Evolutionary conservation across 305 asterid species (phyloP), one percentile per base, ranked within the genome.

Genomic region (Andrographis paniculata): DNA sequence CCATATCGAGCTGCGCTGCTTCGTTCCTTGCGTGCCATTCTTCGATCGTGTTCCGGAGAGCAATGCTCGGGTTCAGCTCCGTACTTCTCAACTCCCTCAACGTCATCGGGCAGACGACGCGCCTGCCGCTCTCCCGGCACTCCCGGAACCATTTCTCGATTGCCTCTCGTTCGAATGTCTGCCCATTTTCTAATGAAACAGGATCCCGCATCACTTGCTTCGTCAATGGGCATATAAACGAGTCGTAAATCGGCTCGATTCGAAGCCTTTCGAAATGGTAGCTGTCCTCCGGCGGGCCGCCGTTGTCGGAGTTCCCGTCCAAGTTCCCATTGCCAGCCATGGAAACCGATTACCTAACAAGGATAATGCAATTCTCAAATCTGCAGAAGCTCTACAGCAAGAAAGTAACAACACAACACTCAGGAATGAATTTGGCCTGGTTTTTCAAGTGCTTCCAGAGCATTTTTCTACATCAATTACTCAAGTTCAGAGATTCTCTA

Each of bases 1-100:
- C 94, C 87, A 79, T 77, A 62, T 91, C 99, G 10, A 91, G 73
- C 69, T 87, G 85, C 51, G 82, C 87, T 30, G 96, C 99, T 65
- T 80, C 96, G 20, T 87, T 87, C 68, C 99, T 81, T 0, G 96
- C 96, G 48, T 80, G 83, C 99, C 99, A 91, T 63, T 91, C 93
- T 66, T 79, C 96, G 9, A 91, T 91, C 0, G 99, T 81, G 70
- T 77, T 73, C 45, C 93, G 62, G 45, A 91, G 64, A 48, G 95
- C 95, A 54, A 91, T 83, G 49, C 99, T 80, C 15, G 99, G 89
- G 61, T 81, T 91, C 41, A 91, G 66, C 45, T 91, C 96, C 0
- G 68, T 65, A 62, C 82, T 87, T 56, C 77, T 75, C 53, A 91
- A 46, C 63, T 80, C 96, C 57, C 82, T 70, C 47, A 75, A 67